Conservation (phyloP, 108 stramenopile genomes). For the Nitzschia palea region DNA sequence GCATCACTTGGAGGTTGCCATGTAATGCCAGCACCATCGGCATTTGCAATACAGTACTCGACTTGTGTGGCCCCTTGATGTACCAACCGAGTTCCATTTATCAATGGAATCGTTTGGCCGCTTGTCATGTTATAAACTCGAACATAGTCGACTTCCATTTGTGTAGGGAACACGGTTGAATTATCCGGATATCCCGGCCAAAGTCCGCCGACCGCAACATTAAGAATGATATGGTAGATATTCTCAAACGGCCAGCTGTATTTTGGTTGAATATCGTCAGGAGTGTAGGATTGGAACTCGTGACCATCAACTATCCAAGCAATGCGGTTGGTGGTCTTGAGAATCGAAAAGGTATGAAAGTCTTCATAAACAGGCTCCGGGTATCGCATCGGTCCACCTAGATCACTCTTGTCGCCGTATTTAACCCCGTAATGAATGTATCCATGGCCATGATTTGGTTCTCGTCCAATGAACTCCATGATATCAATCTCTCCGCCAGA, state of each 20-base stretch:
- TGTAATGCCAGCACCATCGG: conserved; percentile 12
- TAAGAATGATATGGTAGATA: conserved; percentile 43
- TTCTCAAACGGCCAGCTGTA: conserved; percentile 51
- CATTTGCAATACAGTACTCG: conserved; percentile 1
- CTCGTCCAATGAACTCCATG: conserved; percentile 54
- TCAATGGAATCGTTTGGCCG: conserved; percentile 24
- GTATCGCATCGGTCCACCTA: conserved; percentile 7
- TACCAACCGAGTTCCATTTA: conserved; percentile 13
- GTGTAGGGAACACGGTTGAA: conserved; percentile 27
- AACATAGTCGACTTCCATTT: conserved; percentile 42
- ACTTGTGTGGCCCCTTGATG: background rate
- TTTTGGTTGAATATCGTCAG: conserved; percentile 29
- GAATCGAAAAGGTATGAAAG: conserved; percentile 35
- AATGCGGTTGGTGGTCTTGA: conserved; percentile 14
- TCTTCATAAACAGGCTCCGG: conserved; percentile 21
- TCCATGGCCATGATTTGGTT: conserved; percentile 33
- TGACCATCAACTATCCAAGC: conserved; percentile 38
- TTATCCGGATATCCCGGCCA: conserved; percentile 46
- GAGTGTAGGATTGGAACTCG: conserved; percentile 22
- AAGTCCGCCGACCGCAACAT: conserved; percentile 46
- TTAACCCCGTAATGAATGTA: conserved; percentile 34
- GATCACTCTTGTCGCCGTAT: conserved; percentile 22
- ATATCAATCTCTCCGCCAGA: conserved; percentile 68
- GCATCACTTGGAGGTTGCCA: conserved; percentile 31
- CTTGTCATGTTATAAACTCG: conserved; percentile 37